These are phyloP conservation scores for Leccinum boreale DNA, from an alignment of 768 basidiomycete species.

Conservation along the genomic window DNA sequence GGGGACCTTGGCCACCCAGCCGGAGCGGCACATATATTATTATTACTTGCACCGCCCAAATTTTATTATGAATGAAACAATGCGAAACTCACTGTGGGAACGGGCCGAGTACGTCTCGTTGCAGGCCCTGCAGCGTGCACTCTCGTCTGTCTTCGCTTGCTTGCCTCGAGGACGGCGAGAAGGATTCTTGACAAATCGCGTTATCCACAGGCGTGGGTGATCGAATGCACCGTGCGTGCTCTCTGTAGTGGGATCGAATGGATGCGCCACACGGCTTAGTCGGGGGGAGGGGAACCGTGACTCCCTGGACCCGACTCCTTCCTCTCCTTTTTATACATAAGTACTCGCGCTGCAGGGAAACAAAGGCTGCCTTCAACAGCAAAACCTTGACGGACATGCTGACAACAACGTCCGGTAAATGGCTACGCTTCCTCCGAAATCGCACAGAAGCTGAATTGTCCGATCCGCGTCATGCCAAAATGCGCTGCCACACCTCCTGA, in stretches of 20 bases:
- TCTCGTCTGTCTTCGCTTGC: conserved; percentile 28
- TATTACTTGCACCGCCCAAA: conserved; percentile 24
- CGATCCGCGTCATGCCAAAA: conserved; percentile 18
- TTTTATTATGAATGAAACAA: conserved; percentile 26
- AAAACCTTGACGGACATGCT: conserved; percentile 6
- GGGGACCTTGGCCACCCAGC: conserved; percentile 19
- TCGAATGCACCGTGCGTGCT: conserved; percentile 16
- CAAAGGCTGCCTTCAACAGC: conserved; percentile 6
- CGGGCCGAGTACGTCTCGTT: conserved; percentile 8
- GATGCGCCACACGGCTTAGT: conserved; percentile 12
- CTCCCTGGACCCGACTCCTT: neutral
- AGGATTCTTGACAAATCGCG: conserved; percentile 21
- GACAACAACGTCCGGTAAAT: conserved; percentile 15
- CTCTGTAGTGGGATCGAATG: conserved; percentile 10
- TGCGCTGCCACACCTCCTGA: conserved; percentile 8
- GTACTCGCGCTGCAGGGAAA: neutral
- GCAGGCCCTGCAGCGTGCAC: conserved; percentile 10
- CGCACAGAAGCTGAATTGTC: neutral
- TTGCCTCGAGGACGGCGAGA: conserved; percentile 32
- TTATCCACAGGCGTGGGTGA: conserved; percentile 23
- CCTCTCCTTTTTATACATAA: conserved; percentile 20
- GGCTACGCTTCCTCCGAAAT: conserved; percentile 12
- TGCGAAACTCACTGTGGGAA: conserved; percentile 33
- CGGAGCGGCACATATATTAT: conserved; percentile 28
- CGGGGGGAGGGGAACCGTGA: neutral